Base-by-base conservation (phyloP, 2,329 filamentous ascomycete genomes). In the Sarocladium kiliense region DNA sequence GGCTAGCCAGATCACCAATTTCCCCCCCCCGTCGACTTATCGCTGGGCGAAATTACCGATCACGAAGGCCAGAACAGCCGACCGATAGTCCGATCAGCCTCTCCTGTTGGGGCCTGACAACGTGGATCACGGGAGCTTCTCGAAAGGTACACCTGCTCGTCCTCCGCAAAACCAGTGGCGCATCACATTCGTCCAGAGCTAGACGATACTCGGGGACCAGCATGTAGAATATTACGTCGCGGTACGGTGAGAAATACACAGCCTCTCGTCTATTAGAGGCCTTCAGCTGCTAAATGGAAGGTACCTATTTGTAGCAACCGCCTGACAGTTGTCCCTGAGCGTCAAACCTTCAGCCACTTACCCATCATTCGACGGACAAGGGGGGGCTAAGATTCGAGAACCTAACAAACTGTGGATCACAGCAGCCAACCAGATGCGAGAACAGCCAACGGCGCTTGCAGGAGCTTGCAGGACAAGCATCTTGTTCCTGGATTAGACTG, bases 401-500 rank as follows among this genome's bases (percentile, higher is more conserved):
- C 47, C 18, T n/a, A 36, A 34, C 7, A 36, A 3, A 11, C 19
- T 23, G 47, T 51, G 47, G 47, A 51, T 34, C 47, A 2, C 27
- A 25, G 3, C 23, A 36, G 25, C 47, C 47, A 51, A 51, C 47
- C 47, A 51, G n/a, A 23, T n/a, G 6, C 47, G 12, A 36, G 47
- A 23, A 51, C 10, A 14, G n/a, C 26, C 16, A 36, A 36, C 47
- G n/a, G 47, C 47, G 47, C n/a, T n/a, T n/a, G n/a, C n/a, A n/a
- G n/a, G n/a, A n/a, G n/a, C n/a, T n/a, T 36, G 21, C 27, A 51
- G 47, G 47, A 51, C 47, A 51, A 51, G 47, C 47, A 34, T 53
- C n/a, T 41, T 41, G 50, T 53, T 41, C 50, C 50, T 53, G 50
- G 23, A 53, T 53, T 53, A 26, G 50, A 27, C 18, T 41, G 50